phyloP scores from a whole-genome alignment of 768 basidiomycete species.

The Neoboletus subvelutipes region DNA sequence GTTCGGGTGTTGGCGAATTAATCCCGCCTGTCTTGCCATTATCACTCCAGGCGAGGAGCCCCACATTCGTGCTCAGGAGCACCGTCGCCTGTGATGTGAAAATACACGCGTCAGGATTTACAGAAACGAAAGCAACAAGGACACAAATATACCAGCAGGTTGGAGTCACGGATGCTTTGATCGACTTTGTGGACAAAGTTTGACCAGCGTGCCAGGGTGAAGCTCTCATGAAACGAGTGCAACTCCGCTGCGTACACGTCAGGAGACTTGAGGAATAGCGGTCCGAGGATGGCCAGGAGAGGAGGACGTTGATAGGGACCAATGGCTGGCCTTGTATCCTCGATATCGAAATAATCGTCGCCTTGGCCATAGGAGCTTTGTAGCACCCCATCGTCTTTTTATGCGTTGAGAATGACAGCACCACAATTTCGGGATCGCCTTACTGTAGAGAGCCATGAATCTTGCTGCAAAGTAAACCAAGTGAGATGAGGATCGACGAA shows the following conservation, averaged over 20 bases:
- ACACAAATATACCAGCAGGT: conserved; percentile 22
- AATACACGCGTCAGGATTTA: neutral
- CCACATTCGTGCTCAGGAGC: conserved; percentile 26
- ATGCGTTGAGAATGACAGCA: neutral
- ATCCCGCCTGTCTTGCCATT: neutral
- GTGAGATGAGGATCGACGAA: conserved; percentile 1
- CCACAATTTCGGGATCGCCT: neutral
- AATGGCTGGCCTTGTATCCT: conserved; percentile 10
- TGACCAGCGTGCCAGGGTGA: conserved; percentile 28
- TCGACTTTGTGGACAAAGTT: conserved; percentile 33
- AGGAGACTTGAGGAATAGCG: conserved; percentile 26
- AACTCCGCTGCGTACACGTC: conserved; percentile 31
- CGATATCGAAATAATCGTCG: conserved; percentile 34
- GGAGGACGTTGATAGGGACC: conserved; percentile 21
- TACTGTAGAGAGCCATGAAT: conserved; percentile 33
- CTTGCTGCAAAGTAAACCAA: conserved; percentile 15
- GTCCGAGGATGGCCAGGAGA: conserved; percentile 21
- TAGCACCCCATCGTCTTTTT: conserved; percentile 27
- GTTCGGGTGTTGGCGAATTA: conserved; percentile 14
- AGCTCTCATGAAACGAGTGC: conserved; percentile 28
- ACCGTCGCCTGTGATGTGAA: conserved; percentile 26
- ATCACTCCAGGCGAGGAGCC: conserved; percentile 23
- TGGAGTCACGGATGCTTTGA: conserved; percentile 33
- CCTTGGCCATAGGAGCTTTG: conserved; percentile 31
- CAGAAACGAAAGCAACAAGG: neutral